phyloP scores from a whole-genome alignment of 2,329 filamentous ascomycete genomes.

The Trichocomaceae sp. region DNA sequence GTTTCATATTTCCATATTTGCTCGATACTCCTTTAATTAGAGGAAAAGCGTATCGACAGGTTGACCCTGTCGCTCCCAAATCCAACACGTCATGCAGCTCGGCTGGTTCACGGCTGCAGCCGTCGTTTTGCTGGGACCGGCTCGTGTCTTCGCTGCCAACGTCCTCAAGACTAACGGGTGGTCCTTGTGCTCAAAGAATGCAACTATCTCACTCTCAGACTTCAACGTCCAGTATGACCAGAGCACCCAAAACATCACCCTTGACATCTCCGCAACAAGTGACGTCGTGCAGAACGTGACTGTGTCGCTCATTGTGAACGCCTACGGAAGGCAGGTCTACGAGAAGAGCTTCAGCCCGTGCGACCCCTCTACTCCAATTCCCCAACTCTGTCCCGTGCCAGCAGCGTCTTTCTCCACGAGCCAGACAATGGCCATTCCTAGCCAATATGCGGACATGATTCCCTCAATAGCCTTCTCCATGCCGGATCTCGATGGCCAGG shows the following conservation, averaged over 20 bases:
- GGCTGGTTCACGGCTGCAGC: constrained; percentile 10
- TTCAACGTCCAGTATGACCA: constrained; percentile 76
- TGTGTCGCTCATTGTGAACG: constrained; percentile 66
- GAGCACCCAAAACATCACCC: constrained; percentile 63
- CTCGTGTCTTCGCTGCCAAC: constrained; percentile 55
- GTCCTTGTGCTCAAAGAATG: constrained; percentile 56
- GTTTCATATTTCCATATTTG: constrained; percentile 3
- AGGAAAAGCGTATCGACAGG: constrained; percentile 14
- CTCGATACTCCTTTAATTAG: constrained; percentile 5
- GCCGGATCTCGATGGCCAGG: constrained; percentile 81
- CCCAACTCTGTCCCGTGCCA: constrained; percentile 79
- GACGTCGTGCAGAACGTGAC: constrained; percentile 69
- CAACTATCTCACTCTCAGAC: constrained; percentile 63
- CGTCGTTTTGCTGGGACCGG: constrained; percentile 16
- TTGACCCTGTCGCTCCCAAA: constrained; percentile 23
- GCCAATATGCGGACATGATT: constrained; percentile 65
- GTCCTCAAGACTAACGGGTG: constrained; percentile 77
- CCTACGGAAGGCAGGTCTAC: constrained; percentile 80
- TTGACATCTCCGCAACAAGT: constrained; percentile 77
- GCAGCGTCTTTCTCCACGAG: constrained; percentile 64
- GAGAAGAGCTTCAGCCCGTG: constrained; percentile 79
- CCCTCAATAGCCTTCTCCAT: constrained; percentile 84
- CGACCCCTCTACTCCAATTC: constrained; percentile 56
- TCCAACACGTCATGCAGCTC: constrained; percentile 6
- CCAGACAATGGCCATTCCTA: constrained; percentile 66